A percentile compares a stretch with the other conserved stretches of the same genome.
Evolutionary conservation across 2,329 filamentous ascomycete species (phyloP).

Genomic region (Botrytis pseudocinerea): DNA sequence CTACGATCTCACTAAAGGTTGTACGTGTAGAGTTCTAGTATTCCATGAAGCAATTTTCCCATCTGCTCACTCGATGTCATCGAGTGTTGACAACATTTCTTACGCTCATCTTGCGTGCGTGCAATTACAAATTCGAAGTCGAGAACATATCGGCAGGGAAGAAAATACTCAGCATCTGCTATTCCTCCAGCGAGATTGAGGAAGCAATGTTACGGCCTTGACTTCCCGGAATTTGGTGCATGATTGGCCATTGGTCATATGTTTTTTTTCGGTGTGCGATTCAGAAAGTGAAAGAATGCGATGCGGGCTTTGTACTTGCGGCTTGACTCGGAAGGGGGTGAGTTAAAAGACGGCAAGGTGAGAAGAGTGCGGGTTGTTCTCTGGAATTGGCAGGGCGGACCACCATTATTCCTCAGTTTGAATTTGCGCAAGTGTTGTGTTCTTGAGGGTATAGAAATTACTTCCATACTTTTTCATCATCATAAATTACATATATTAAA

Average conservation of each 20-base stretch:
- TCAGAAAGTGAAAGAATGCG: background rate
- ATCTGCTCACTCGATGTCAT: background rate
- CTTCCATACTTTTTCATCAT: background rate
- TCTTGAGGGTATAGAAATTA: background rate
- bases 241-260: background rate
- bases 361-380: background rate
- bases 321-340: background rate
- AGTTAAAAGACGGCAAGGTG: background rate
- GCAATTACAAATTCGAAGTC: background rate
- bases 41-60: background rate
- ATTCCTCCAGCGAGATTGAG: background rate
- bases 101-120: background rate
- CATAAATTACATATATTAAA: background rate
- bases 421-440: background rate
- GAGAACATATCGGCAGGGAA: background rate
- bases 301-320: background rate
- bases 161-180: background rate
- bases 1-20: background rate
- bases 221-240: no score
- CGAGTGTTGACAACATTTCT: fast-evolving
- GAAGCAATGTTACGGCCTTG: background rate
- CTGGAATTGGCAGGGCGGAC: background rate
- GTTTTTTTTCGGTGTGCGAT: no score
- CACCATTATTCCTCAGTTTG: background rate
- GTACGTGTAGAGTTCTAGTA: no score